Evolutionary conservation across 371 early-diverging fungal genomes (phyloP), one percentile per base, ranked within the genome.

Genomic region (Mucor plumbeus): DNA sequence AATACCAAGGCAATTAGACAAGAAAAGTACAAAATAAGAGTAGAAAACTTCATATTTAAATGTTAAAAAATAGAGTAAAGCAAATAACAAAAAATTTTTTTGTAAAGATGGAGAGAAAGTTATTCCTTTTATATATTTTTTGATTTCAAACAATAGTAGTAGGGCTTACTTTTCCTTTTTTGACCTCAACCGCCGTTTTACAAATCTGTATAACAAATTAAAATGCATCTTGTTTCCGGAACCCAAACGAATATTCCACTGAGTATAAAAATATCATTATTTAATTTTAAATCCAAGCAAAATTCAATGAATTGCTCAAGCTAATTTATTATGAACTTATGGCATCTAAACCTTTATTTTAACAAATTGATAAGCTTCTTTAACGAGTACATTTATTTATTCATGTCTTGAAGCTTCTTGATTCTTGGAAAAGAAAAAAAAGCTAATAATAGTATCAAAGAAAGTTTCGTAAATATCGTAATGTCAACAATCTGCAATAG

Each of bases 51-150:
- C 62, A 68, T 68, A 39, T 41, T 61, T 43, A 3, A 3, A 26
- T 26, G 26, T 69, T 13, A 41, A 10, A 8, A 71, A n/a, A n/a
- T n/a, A n/a, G n/a, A n/a, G n/a, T n/a, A n/a, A n/a, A 47, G 47
- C 69, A 56, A 68, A 59, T 44, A 76, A 71, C 0, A 72, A 68
- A 40, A 43, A 21, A 38, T 13, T 26, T 26, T 26, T 3, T 1
- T 26, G 26, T 26, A 26, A n/a, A n/a, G 26, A 26, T 26, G 26
- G 26, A 26, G 26, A 26, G 26, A 26, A 26, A 26, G n/a, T 54
- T 54, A 54, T 54, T 11, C 33, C 53, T 10, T 50, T 47, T 36
- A 4, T 47, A 26, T 26, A 26, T 62, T 47, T 47, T 47, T 47
- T 19, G 47, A 47, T 47, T 47, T 47, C 47, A 47, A 47, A 47